A percentile compares a stretch with the other conserved stretches of the same genome.
phyloP scores from a whole-genome alignment of 2,329 filamentous ascomycete species.

The Nemania abortiva region DNA sequence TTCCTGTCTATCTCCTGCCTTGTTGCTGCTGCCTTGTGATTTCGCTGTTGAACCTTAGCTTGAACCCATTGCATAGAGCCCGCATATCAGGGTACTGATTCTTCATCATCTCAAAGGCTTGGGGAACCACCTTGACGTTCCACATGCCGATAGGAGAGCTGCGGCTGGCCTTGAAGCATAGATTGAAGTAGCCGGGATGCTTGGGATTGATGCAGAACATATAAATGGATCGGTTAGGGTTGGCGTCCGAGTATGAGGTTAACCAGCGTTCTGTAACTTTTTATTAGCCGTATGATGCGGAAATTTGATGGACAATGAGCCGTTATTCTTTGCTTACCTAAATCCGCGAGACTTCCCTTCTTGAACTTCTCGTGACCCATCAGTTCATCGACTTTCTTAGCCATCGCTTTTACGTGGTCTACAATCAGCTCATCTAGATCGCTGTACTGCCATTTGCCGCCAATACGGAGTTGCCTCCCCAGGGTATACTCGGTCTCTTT shows the following conservation, averaged over 20 bases:
- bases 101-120: conserved; percentile 91
- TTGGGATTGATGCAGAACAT: conserved; percentile 95
- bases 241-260: conserved; percentile 94
- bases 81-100: conserved; percentile 94
- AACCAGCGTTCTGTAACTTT: conserved; percentile 85
- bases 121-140: conserved; percentile 90
- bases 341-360: conserved; percentile 80
- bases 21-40: conserved; percentile 70
- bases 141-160: conserved; percentile 79
- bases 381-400: conserved; percentile 96
- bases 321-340: conserved; percentile 77
- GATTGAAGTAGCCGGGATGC: conserved; percentile 92
- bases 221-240: conserved; percentile 92
- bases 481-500: conserved; percentile 98
- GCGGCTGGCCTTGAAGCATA: conserved; percentile 94
- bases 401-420: conserved; percentile 97
- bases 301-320: not conserved
- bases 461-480: conserved; percentile 85
- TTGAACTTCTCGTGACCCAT: conserved; percentile 96
- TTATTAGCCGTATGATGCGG: conserved; percentile 39
- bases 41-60: conserved; percentile 78
- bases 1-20: conserved; percentile 40
- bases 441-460: conserved; percentile 89
- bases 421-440: conserved; percentile 98
- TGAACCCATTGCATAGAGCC: conserved; percentile 96